Base-by-base conservation (phyloP, 2,329 filamentous ascomycete species). In the Byssochlamys sp. region DNA sequence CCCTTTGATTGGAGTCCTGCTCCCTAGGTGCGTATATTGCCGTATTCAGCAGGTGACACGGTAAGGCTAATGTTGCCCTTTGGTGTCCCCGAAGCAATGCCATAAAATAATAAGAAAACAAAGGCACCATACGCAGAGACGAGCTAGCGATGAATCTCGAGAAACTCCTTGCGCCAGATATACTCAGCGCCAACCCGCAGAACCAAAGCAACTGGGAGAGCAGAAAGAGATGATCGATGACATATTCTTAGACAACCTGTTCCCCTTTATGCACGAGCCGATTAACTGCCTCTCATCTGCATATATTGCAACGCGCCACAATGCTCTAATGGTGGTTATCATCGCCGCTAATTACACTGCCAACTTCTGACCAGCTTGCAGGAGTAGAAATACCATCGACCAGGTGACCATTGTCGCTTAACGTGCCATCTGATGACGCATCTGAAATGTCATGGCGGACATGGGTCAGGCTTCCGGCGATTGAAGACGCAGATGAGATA, bases 321-420 rank as follows among this genome's bases (percentile, higher is more conserved):
- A n/a, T 51, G 12, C 45, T 52, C 59, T 55, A 63, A 24, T 60
- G 59, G 52, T 67, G 58, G 33, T 58, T 67, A 60, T 76, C 73
- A 56, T 75, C 72, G 35, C 68, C 68, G 63, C 75, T 77, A 27
- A 75, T 62, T 53, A 75, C 74, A 59, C 75, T 77, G 12, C 74
- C 74, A 50, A 77, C 66, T 56, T 77, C 75, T 35, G 75, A 77
- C 75, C 75, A 77, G 61, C 73, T 75, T 52, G 68, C 67, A 14
- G 74, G 73, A 25, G 74, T 77, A 57, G 64, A 62, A 48, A 66
- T 59, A 9, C 70, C 69, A n/a, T 65, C 68, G 31, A 65, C 60
- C 2, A 67, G 66, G 10, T 61, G 66, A 49, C 65, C 74, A 55
- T 74, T 55, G 24, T 75, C 73, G 60, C 73, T 76, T 56, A 75